Evolutionary conservation across 2,329 filamentous ascomycete species (phyloP), one percentile per base, ranked within the genome.

Genomic region (Alternaria incomplexa): DNA sequence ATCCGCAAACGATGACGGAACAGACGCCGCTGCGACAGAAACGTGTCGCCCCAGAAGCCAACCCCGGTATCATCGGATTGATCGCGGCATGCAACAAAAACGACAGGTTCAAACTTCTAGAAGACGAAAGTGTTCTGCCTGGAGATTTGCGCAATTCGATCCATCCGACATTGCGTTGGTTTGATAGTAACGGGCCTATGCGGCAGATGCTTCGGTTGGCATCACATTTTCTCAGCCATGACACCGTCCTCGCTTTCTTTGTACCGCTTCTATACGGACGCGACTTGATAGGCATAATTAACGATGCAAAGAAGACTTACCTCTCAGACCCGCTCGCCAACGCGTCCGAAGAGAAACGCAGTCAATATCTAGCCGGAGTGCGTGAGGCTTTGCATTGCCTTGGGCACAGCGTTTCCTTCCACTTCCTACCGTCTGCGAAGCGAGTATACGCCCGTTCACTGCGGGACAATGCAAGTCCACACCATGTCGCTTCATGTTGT

Each of bases 71-170:
- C 56, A 69, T 68, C 25, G 56, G 53, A 44, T 47, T 76, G 10
- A 69, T 75, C 47, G 63, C 63, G 26, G 64, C 64, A 53, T 71
- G 69, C 7, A 77, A 78, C 47, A 70, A 53, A 3, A 61, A 73
- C 25, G 77, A 79, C 56, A 72, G 74, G 44, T 77, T 77, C 52
- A 67, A 69, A 5, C 72, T 79, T 17, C 67, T 77, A 17, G 66
- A 77, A 40, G 72, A 77, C 43, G 58, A 69, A 12, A 53, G 54
- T 7, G 64, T 75, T 6, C 64, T 62, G 10, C 46, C 62, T 17
- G 67, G 68, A 11, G 61, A 79, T 43, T 63, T 80, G 6, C 61
- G 74, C 36, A 75, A 73, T 25, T 10, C 59, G 3, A 72, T 80
- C 22, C 77, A 79, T 63, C 69, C 73, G 23, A 63, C 78, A 2